A percentile compares a stretch with the other conserved stretches of the same genome.
These are phyloP conservation scores for Clarireedia homoeocarpa DNA, from an alignment of 2,329 filamentous ascomycete genomes.

Conservation along the genomic window DNA sequence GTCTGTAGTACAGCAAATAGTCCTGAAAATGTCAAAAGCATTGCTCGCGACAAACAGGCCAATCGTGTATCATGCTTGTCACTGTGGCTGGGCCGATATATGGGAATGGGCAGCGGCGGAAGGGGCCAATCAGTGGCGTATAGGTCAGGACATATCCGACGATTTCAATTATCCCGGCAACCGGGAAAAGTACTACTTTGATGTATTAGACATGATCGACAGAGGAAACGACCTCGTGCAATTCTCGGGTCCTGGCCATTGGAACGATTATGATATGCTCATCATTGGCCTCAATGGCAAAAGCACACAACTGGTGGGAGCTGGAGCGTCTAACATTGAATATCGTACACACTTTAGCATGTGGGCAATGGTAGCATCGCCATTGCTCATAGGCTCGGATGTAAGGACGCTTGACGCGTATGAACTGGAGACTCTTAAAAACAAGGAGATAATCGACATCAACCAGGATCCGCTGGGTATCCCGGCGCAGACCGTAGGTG, in stretches of 20 bases:
- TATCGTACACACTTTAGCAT: constrained; percentile 21
- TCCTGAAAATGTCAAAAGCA: constrained; percentile 2
- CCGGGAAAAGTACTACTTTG: constrained; percentile 19
- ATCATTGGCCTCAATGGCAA: constrained; percentile 21
- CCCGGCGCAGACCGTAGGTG: constrained; percentile 16
- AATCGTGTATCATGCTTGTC: constrained; percentile 45
- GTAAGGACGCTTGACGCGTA: constrained; percentile 12
- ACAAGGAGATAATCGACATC: constrained; percentile 31
- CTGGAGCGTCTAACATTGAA: constrained; percentile 24
- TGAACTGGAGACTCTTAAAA: constrained; percentile 18
- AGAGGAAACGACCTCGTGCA: constrained; percentile 40
- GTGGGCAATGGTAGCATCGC: constrained; percentile 20
- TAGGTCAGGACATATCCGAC: constrained; percentile 36
- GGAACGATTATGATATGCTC: constrained; percentile 35
- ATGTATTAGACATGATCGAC: constrained; percentile 37
- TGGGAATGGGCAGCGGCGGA: constrained; percentile 35
- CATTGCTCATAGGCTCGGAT: constrained; percentile 22
- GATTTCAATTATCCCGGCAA: constrained; percentile 23
- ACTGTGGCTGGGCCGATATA: constrained; percentile 37
- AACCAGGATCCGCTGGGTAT: constrained; percentile 27
- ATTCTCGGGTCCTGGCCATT: constrained; percentile 39
- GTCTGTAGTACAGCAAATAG: neutral
- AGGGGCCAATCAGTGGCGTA: constrained; percentile 42
- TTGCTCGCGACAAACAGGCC: constrained; percentile 32
- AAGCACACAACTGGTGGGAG: constrained; percentile 35